phyloP scores from a whole-genome alignment of 2,329 filamentous ascomycete genomes.

The Botryotinia convoluta region DNA sequence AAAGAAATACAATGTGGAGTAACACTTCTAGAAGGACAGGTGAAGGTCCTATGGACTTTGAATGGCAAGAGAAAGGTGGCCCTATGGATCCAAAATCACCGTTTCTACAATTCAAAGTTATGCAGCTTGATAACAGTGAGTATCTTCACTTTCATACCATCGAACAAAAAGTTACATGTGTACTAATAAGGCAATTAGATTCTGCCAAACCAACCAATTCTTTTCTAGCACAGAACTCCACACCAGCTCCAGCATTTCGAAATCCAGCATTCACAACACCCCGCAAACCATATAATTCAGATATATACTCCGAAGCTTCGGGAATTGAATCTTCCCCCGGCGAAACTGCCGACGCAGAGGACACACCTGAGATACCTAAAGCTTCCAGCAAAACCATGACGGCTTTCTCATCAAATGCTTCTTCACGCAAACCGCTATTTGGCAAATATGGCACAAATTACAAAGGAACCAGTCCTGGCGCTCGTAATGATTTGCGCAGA shows the following conservation, averaged over 20 bases:
- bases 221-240: slow-evolving; percentile 51
- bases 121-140: slow-evolving; percentile 33
- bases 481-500: slow-evolving; percentile 51
- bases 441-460: slow-evolving; percentile 45
- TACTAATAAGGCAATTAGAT: slow-evolving; percentile 28
- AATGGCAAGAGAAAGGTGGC: slow-evolving; percentile 54
- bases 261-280: slow-evolving; percentile 65
- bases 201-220: slow-evolving; percentile 42
- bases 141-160: slow-evolving; percentile 4
- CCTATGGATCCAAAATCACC: slow-evolving; percentile 61
- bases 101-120: slow-evolving; percentile 51
- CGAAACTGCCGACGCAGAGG: slow-evolving; percentile 49
- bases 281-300: slow-evolving; percentile 54
- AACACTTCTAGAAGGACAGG: slow-evolving; percentile 54
- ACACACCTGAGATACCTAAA: slow-evolving; percentile 49
- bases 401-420: slow-evolving; percentile 47
- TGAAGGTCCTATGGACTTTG: slow-evolving; percentile 65
- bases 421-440: slow-evolving; percentile 45
- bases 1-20: slow-evolving; percentile 29
- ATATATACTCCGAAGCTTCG: slow-evolving; percentile 54
- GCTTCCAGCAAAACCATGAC: slow-evolving; percentile 52
- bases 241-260: slow-evolving; percentile 51
- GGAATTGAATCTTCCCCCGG: slow-evolving; percentile 60
- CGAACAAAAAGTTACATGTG: neutral
- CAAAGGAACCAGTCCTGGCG: slow-evolving; percentile 48